phyloP scores from a whole-genome alignment of 129 eudicot genomes.

The Scalesia atractyloides region DNA sequence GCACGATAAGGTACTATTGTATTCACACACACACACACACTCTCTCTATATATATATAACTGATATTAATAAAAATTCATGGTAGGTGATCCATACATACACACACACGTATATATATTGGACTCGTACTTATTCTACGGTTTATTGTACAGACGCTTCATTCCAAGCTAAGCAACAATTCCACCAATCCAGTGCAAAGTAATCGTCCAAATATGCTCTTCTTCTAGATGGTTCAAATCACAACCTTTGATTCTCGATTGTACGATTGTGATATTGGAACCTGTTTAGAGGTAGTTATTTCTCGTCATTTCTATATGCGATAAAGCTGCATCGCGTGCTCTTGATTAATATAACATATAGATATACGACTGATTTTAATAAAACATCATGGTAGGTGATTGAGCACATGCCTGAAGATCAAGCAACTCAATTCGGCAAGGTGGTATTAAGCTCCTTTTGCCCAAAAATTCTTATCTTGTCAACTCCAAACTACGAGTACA shows the following conservation, averaged over 20 bases:
- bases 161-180: conserved; percentile 53
- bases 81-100: too few relatives aligned
- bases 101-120: background rate
- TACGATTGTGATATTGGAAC: conserved; percentile 87
- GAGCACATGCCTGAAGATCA: conserved; percentile 96
- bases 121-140: background rate
- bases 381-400: conserved; percentile 59
- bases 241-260: conserved; percentile 72
- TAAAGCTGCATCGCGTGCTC: background rate
- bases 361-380: background rate
- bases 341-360: background rate
- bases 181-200: conserved; percentile 32
- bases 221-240: conserved; percentile 78
- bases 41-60: too few relatives aligned
- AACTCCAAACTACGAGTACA: conserved; percentile 97
- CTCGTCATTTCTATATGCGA: background rate
- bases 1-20: too few relatives aligned
- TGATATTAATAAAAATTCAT: too few relatives aligned
- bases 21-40: too few relatives aligned
- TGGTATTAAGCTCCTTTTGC: conserved; percentile 62
- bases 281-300: conserved; percentile 82
- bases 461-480: conserved; percentile 84
- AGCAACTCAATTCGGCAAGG: conserved; percentile 72
- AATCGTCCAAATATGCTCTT: conserved; percentile 50
- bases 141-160: conserved; percentile 59